A percentile compares a stretch with the other conserved stretches of the same genome.
Conservation (phyloP, 345 rosid genomes). For the Populus nigra region DNA sequence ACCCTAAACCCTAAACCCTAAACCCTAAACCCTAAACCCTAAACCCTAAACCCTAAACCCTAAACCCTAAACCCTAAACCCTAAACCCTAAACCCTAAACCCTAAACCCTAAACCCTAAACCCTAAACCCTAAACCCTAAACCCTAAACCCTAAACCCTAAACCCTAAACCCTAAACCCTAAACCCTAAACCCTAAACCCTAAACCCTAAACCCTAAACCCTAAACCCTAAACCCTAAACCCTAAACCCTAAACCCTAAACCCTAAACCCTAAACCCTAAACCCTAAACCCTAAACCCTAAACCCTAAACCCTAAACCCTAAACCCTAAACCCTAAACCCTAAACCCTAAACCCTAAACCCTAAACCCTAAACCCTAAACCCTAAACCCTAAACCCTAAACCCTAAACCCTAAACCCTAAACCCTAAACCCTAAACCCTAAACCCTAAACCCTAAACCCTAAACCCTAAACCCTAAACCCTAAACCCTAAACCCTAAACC, state of each 20-base stretch:
- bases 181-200: background rate
- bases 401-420: constrained; percentile 4
- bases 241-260: too few species aligned
- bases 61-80: background rate
- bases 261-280: background rate
- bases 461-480: constrained; percentile 7
- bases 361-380: constrained; percentile 1
- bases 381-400: constrained; percentile 3
- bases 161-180: background rate
- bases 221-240: too few species aligned
- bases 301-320: constrained; percentile 1
- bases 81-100: background rate
- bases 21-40: constrained; percentile 4
- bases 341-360: constrained; percentile 5
- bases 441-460: background rate
- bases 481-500: constrained; percentile 3
- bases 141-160: background rate
- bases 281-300: background rate
- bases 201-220: too few species aligned
- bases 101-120: background rate
- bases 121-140: background rate
- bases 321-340: constrained; percentile 7
- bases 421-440: background rate
- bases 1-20: constrained; percentile 7
- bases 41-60: constrained; percentile 5